Base-by-base conservation (phyloP, 2,329 filamentous ascomycete genomes). In the Colletotrichum karsti region DNA sequence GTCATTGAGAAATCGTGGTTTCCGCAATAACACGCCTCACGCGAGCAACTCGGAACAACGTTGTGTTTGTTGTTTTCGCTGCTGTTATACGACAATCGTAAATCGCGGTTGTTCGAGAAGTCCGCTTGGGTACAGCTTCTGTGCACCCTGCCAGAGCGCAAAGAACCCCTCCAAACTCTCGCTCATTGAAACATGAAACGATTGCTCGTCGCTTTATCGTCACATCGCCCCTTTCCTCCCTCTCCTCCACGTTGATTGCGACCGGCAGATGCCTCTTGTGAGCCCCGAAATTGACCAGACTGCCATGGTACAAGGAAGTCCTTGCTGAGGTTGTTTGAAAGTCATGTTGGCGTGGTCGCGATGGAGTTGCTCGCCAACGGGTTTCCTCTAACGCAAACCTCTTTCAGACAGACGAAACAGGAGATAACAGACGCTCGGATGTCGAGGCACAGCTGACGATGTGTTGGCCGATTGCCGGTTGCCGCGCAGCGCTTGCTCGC, bases 181-280 rank as follows among this genome's bases (percentile, higher is more conserved):
- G n/a, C 18, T 30, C 9, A 28, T 53, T 20, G 22, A 37, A 53
- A 33, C 35, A 8, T 56, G 42, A 63, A 63, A 63, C 59, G 15
- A 18, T 63, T 51, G 42, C 18, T 51, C 35, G 13, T 63, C 63
- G 20, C 28, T 24, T 63, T 22, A 8, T 56, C 9, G 63, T 57
- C 53, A 57, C 35, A 46, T 53, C 51, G 37, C 30, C 50, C 30
- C 35, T 30, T 13, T 24, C 53, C 33, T 37, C 58, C 50, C 35
- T 37, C 22, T 24, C 53, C 41, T 37, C 50, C 50, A 51, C 24
- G 58, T 37, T 44, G 33, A 41, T 37, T 54, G 39, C 46, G 37
- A 67, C 46, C 39, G 53, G 59, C 59, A 67, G 22, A 39, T 13
- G 20, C 37, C 37, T 57, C 46, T 53, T 51, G 53, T 13, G 15